phyloP scores from a whole-genome alignment of 2,329 filamentous ascomycete species.

The Fusarium devonianum region DNA sequence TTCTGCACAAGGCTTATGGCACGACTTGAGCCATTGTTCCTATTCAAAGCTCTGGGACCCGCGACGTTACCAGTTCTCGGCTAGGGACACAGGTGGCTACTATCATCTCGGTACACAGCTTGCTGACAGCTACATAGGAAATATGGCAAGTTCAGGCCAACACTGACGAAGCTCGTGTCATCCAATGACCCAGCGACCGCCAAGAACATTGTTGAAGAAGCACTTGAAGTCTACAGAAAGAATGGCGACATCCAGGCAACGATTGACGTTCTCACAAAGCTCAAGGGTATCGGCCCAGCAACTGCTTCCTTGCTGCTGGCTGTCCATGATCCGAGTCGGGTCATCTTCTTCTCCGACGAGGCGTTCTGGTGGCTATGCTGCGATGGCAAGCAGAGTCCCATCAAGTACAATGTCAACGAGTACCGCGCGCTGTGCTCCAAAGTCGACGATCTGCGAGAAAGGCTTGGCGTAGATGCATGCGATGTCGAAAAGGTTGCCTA shows the following conservation, averaged over 20 bases:
- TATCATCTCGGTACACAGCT: neutral
- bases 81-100: no score
- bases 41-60: no score
- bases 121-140: slow-evolving; percentile 48
- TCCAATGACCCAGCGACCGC: slow-evolving; percentile 64
- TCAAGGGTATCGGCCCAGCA: slow-evolving; percentile 81
- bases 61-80: no score
- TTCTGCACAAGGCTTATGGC: slow-evolving; percentile 4
- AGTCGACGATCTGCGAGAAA: slow-evolving; percentile 52
- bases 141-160: slow-evolving; percentile 69
- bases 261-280: slow-evolving; percentile 61
- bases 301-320: slow-evolving; percentile 78
- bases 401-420: slow-evolving; percentile 76
- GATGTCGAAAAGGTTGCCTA: slow-evolving; percentile 76
- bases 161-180: slow-evolving; percentile 65
- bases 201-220: slow-evolving; percentile 57
- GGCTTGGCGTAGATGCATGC: slow-evolving; percentile 63
- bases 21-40: no score
- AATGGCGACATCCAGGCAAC: slow-evolving; percentile 52
- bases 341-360: slow-evolving; percentile 84
- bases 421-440: slow-evolving; percentile 63
- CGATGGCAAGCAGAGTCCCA: slow-evolving; percentile 55
- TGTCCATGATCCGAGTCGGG: slow-evolving; percentile 63
- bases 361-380: slow-evolving; percentile 75
- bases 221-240: slow-evolving; percentile 56